Evolutionary conservation across 1,284 basidiomycete genomes (phyloP).

Genomic region (Tausonia pullulans): DNA sequence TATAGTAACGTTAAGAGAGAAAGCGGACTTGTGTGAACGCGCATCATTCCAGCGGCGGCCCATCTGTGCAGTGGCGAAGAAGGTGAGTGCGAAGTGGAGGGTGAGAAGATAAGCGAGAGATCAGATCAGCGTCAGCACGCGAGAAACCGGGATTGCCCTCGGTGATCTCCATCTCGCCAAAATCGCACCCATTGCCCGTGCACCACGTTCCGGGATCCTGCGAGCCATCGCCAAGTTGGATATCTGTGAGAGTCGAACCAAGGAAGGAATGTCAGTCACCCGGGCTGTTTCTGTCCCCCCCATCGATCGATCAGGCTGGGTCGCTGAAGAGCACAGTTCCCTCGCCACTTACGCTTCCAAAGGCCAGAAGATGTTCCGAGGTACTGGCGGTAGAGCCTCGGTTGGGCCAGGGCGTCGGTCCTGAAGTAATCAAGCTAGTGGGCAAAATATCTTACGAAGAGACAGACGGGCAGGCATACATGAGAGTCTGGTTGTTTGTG

Average conservation of each 20-base stretch:
- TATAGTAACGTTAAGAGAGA: not conserved
- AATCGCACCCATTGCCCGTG: slow-evolving; percentile 36
- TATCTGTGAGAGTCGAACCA: slow-evolving; percentile 19
- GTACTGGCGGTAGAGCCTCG: not conserved
- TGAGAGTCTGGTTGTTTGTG: slow-evolving; percentile 52
- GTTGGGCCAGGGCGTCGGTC: too few relatives aligned
- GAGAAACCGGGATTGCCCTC: too few relatives aligned
- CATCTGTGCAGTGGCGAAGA: slow-evolving; percentile 23
- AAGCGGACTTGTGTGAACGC: slow-evolving; percentile 35
- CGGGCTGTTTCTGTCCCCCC: too few relatives aligned
- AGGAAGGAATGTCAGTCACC: not conserved
- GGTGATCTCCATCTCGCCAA: too few relatives aligned
- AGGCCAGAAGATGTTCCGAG: slow-evolving; percentile 21
- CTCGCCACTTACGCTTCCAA: slow-evolving; percentile 25
- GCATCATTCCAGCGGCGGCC: slow-evolving; percentile 41
- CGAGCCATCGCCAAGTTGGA: slow-evolving; percentile 27
- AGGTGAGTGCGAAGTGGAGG: too few relatives aligned
- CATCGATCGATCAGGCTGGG: too few relatives aligned
- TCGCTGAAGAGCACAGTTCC: too few relatives aligned
- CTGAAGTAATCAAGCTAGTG: too few relatives aligned
- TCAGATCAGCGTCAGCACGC: too few relatives aligned
- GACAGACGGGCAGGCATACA: slow-evolving; percentile 27
- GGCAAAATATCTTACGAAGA: too few relatives aligned
- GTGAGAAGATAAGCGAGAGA: too few relatives aligned
- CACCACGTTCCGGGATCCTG: slow-evolving; percentile 30